These are phyloP conservation scores for Acmispon strigosus DNA, from an alignment of 306 rosid species.

Conservation along the genomic window DNA sequence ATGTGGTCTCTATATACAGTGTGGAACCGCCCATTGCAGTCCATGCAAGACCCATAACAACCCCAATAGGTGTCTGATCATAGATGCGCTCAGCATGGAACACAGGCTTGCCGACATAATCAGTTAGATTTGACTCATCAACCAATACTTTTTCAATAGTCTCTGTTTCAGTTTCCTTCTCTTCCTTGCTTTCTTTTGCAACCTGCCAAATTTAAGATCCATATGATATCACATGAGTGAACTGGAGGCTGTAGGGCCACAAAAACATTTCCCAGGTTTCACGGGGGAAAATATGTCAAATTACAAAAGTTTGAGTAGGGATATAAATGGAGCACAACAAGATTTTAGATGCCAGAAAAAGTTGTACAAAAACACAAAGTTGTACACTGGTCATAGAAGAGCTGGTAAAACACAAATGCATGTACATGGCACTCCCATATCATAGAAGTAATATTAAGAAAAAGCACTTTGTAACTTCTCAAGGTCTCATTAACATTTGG, in stretches of 20 bases:
- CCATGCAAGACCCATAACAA: slow-evolving; percentile 99
- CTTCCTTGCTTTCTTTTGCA: slow-evolving; percentile 27
- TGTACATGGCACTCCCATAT: neutral
- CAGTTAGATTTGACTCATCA: slow-evolving; percentile 52
- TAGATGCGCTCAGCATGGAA: slow-evolving; percentile 96
- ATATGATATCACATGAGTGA: neutral
- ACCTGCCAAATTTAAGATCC: slow-evolving; percentile 43
- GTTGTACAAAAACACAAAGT: neutral
- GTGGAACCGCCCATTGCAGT: slow-evolving; percentile 99
- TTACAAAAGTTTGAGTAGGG: neutral
- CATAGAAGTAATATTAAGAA: neutral
- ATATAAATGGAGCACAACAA: neutral
- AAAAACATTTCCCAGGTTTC: neutral
- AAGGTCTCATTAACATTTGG: neutral
- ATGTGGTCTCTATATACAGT: slow-evolving; percentile 79
- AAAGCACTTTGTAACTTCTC: neutral
- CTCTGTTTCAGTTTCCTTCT: slow-evolving; percentile 33
- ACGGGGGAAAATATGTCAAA: neutral
- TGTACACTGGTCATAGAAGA: neutral
- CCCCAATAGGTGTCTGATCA: slow-evolving; percentile 79
- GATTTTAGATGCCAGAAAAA: slow-evolving; percentile 8
- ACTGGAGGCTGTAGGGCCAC: neutral
- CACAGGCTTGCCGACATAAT: slow-evolving; percentile 94
- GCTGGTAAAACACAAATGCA: neutral
- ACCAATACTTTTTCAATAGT: slow-evolving; percentile 49